A percentile compares a stretch with the other conserved stretches of the same genome.
These are phyloP conservation scores for Phytophthora cryptogea DNA, from an alignment of 352 stramenopile species.

Conservation along the genomic window DNA sequence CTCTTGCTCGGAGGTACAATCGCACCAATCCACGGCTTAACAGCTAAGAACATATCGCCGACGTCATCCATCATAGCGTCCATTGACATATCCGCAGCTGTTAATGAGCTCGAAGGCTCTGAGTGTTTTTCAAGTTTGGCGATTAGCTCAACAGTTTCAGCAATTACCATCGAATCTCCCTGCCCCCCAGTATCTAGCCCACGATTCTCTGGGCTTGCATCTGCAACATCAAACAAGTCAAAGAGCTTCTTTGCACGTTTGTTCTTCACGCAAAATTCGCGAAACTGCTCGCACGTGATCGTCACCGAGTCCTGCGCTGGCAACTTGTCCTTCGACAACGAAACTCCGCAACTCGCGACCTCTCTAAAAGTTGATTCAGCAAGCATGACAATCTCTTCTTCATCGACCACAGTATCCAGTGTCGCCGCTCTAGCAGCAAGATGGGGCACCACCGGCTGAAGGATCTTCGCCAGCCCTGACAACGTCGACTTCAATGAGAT, in stretches of 20 bases:
- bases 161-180: constrained; percentile 3
- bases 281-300: constrained; percentile 83
- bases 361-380: constrained; percentile 73
- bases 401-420: constrained; percentile 38
- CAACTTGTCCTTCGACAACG: constrained; percentile 22
- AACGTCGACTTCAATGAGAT: constrained; percentile 89
- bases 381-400: constrained; percentile 69
- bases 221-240: constrained; percentile 62
- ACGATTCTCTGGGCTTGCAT: constrained; percentile 16
- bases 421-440: constrained; percentile 4
- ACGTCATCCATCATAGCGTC: constrained; percentile 27
- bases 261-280: constrained; percentile 73
- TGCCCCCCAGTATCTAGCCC: constrained; percentile 10
- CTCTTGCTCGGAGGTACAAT: constrained; percentile 73
- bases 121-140: constrained; percentile 31
- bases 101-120: constrained; percentile 4
- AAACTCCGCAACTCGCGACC: constrained; percentile 47
- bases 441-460: constrained; percentile 33
- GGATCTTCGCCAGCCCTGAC: constrained; percentile 65
- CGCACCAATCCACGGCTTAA: constrained; percentile 87
- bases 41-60: constrained; percentile 81
- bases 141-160: constrained; percentile 12
- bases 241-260: constrained; percentile 60
- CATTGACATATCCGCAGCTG: constrained; percentile 1
- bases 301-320: constrained; percentile 29